Evolutionary conservation across 192 early-diverging fungal genomes (phyloP).

Genomic region (Powellomyces hirtus): DNA sequence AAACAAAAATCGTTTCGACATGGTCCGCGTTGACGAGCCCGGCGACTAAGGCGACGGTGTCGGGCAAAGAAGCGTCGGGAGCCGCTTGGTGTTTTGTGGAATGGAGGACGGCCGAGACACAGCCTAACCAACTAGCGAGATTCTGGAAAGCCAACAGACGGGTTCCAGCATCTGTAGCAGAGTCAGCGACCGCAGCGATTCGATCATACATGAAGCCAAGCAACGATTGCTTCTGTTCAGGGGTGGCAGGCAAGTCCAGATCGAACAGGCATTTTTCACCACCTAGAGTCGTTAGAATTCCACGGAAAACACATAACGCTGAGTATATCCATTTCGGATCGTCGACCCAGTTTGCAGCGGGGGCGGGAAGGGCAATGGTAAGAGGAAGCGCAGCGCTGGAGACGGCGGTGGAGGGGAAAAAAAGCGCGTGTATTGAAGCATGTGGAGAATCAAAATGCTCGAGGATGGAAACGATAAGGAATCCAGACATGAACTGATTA

Average conservation of each 20-base stretch:
- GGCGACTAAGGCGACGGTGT: background rate
- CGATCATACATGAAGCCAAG: background rate
- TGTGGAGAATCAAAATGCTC: background rate
- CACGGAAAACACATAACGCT: conserved; percentile 25
- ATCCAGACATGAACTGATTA: conserved; percentile 39
- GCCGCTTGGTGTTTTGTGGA: background rate
- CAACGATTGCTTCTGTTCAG: background rate
- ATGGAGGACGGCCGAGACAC: background rate
- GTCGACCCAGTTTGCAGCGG: background rate
- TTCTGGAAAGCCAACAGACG: conserved; percentile 36
- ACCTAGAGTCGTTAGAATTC: conserved; percentile 23
- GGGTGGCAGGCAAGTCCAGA: background rate
- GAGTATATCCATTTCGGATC: conserved; percentile 8
- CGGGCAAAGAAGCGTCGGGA: too few relatives aligned
- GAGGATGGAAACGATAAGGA: conserved; percentile 10
- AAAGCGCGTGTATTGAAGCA: background rate
- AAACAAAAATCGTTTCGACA: conserved; percentile 60
- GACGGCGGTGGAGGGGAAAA: background rate
- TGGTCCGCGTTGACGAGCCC: background rate
- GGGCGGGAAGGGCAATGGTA: background rate
- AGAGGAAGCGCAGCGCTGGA: background rate
- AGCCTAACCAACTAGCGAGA: conserved; percentile 30
- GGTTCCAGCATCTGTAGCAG: conserved; percentile 15
- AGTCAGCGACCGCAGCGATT: background rate
- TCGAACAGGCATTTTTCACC: background rate